Evolutionary conservation across 805 yeast genomes (phyloP).

Genomic region (Pichia sporocuriosa): DNA sequence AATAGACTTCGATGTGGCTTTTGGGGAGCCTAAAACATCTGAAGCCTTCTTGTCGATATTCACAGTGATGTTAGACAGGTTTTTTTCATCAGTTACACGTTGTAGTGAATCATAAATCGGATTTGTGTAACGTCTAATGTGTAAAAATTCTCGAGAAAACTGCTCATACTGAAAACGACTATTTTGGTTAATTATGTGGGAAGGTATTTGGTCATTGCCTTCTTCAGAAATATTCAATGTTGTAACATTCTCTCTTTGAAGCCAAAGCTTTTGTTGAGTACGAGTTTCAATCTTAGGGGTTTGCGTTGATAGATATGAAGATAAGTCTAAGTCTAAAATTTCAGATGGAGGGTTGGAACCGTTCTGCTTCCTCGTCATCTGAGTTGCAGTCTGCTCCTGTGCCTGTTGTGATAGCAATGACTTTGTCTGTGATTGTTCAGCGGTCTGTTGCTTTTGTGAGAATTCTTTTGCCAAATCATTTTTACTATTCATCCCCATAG

Average conservation of each 20-base stretch:
- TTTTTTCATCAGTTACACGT: background rate
- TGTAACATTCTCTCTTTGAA: slow-evolving; percentile 59
- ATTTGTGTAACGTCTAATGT: slow-evolving; percentile 60
- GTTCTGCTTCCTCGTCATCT: background rate
- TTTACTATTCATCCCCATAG: no score
- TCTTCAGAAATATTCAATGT: slow-evolving; percentile 50
- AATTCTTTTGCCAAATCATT: no score
- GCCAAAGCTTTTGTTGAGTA: slow-evolving; percentile 80
- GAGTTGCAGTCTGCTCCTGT: background rate
- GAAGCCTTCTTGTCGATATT: background rate
- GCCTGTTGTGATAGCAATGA: slow-evolving; percentile 8
- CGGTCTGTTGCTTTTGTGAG: no score
- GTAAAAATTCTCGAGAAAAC: slow-evolving; percentile 65
- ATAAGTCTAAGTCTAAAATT: slow-evolving; percentile 13
- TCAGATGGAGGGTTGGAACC: background rate
- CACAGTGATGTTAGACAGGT: background rate
- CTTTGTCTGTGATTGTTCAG: no score
- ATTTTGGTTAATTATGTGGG: slow-evolving; percentile 30
- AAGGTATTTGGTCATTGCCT: slow-evolving; percentile 21
- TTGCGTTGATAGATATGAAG: slow-evolving; percentile 30
- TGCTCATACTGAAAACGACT: slow-evolving; percentile 74
- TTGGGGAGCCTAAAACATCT: background rate
- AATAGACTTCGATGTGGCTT: slow-evolving; percentile 1
- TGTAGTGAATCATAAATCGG: slow-evolving; percentile 59
- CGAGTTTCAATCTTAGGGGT: slow-evolving; percentile 48